Evolutionary conservation across 306 rosid genomes (phyloP), one percentile per base, ranked within the genome.

Genomic region (Benincasa hispida): DNA sequence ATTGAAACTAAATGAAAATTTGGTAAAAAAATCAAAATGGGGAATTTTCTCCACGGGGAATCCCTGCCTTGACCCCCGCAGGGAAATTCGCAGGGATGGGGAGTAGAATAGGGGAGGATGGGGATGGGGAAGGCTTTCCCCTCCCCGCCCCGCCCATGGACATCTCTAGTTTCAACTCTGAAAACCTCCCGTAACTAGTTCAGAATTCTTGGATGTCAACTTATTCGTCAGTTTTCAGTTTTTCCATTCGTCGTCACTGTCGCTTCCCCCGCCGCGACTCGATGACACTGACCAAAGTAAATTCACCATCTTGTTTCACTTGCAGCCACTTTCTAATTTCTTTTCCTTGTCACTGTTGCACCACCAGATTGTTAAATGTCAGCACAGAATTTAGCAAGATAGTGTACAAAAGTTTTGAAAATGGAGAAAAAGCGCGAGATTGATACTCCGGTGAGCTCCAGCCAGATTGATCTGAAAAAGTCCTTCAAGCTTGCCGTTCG

Each of bases 401-500:
- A 53, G 28, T 51, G 59, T 5, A 28, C 17, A 48, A 17, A 15
- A 25, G 10, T 59, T 59, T 76, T 30, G 35, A 32, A 27, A 13
- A 78, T 78, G 80, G 75, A 53, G 70, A 81, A 41, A 55, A 81
- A 39, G 65, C 47, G 62, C 25, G 77, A 77, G 24, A 72, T 68
- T 78, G 74, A 41, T 50, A 65, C 75, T 13, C 80, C 80, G 14
- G 50, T 34, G 59, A 69, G 56, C 27, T 66, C 80, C n/a, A 78
- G 80, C 21, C 76, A 51, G 28, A 25, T 21, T 9, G 80, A 78
- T 78, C 76, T 78, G 35, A 78, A 66, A 35, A 78, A 78, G 25
- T 51, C 80, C 10, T 78, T 78, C 80, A 78, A 66, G 80, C 80
- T 78, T 51, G 80, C 80, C 13, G 53, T 66, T 48, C 80, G 80